Conservation (phyloP, 495 filamentous ascomycete genomes). For the Hyaloscypha finlandica region DNA sequence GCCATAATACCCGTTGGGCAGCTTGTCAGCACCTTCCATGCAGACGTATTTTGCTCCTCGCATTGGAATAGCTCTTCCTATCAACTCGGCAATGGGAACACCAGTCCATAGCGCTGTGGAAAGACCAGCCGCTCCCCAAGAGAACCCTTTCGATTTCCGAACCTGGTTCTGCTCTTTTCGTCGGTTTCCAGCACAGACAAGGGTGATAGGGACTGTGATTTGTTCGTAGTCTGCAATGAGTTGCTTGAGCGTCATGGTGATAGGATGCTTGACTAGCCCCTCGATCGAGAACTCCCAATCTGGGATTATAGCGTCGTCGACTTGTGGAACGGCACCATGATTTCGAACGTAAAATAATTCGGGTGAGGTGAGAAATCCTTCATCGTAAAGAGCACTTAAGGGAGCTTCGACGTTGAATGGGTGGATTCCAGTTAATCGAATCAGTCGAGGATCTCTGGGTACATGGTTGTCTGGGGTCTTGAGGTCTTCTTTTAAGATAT, state of each 20-base stretch:
- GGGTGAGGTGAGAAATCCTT: constrained; percentile 88
- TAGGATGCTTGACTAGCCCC: constrained; percentile 78
- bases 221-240: constrained; percentile 78
- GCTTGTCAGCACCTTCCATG: constrained; percentile 89
- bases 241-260: constrained; percentile 73
- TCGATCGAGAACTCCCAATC: constrained; percentile 87
- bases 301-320: constrained; percentile 70
- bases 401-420: constrained; percentile 95
- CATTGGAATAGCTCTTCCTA: constrained; percentile 67
- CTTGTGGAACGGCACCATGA: constrained; percentile 83
- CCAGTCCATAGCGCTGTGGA: constrained; percentile 93
- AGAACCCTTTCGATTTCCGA: constrained; percentile 92
- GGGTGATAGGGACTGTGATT: constrained; percentile 82
- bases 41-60: constrained; percentile 81
- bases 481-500: constrained; percentile 72
- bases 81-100: constrained; percentile 71
- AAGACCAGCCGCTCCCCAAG: constrained; percentile 88
- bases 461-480: constrained; percentile 87
- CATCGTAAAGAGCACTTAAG: constrained; percentile 74
- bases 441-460: constrained; percentile 81
- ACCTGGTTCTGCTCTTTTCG: constrained; percentile 94
- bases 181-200: constrained; percentile 93
- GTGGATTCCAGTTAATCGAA: constrained; percentile 87
- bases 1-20: constrained; percentile 90
- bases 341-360: constrained; percentile 97